Percentiles rank a stretch among this genome's conserved stretches.
These are phyloP conservation scores for Corymbia maculata DNA, from an alignment of 345 rosid genomes.

Conservation along the genomic window DNA sequence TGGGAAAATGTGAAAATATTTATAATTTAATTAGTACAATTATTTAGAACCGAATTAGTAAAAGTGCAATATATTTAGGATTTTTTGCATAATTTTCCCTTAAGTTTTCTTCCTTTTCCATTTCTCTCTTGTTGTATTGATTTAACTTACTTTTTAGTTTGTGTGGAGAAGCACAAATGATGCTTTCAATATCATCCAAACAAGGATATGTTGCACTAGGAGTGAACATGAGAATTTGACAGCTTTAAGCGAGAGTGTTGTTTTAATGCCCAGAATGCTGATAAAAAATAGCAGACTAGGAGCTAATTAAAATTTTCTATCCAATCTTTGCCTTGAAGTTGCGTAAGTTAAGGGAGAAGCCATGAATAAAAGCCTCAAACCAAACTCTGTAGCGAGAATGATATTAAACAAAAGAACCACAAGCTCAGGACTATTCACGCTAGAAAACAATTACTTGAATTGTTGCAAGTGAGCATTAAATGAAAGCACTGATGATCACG, in stretches of 20 bases:
- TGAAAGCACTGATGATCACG: background rate
- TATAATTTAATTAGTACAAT: too few relatives aligned
- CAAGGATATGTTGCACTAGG: background rate
- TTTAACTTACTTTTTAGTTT: background rate
- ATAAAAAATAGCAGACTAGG: background rate
- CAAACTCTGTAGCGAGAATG: background rate
- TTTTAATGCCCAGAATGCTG: background rate
- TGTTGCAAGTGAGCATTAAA: background rate
- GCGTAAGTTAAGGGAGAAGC: background rate
- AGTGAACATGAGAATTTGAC: background rate
- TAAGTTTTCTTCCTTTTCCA: background rate
- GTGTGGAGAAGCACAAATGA: background rate
- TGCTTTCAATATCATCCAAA: background rate
- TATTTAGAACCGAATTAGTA: fast-evolving
- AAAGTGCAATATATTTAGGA: too few relatives aligned
- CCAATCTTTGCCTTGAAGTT: background rate
- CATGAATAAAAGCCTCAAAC: background rate
- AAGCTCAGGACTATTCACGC: background rate
- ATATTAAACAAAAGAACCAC: background rate
- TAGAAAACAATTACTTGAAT: background rate
- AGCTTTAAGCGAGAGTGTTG: background rate
- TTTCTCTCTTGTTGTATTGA: background rate
- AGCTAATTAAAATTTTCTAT: background rate
- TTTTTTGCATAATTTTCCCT: background rate
- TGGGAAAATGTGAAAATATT: fast-evolving